Base-by-base conservation (phyloP, 2,329 filamentous ascomycete genomes). In the Alternaria burnsii region DNA sequence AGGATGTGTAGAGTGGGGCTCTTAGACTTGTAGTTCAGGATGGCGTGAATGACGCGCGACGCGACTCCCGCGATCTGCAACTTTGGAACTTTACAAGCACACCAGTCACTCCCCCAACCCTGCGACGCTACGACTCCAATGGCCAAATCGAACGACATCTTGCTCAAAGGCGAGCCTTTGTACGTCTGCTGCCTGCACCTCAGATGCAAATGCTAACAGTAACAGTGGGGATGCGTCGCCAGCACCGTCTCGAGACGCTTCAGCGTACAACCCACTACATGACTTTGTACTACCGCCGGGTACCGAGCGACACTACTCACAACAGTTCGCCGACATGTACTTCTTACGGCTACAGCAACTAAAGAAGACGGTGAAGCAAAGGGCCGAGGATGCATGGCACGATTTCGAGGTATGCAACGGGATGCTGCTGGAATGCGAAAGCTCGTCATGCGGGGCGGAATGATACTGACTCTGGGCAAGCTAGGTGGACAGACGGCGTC, bases 281-380 rank as follows among this genome's bases (percentile, higher is more conserved):
- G 91, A 89, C 8, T 98, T 93, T 78, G 82, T 82, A 50, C 87
- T 98, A 10, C 86, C 91, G 24, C 89, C 83, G 65, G 86, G 86
- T 26, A 79, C 83, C 42, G 80, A 83, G 36, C 83, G 85, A 63
- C 90, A 93, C 55, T 99, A 98, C 78, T 85, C 94, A 77, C 95
- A 98, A 78, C 95, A 99, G 81, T 99, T 92, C 86, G 92, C 91
- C 64, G 95, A 99, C 79, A 94, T 98, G 88, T 99, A 99, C 84
- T 99, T 97, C 76, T 78, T 97, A 70, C 91, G 95, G 12, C 86
- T 99, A 24, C 88, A 92, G 38, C 91, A 91, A 79, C 87, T 99
- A 77, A 97, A 94, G 80, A 91, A 93, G 10, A 86, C 87, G 0
- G 91, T 97, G 0, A 92, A 97, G 70, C 80, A 86, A 63, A 85